Percentiles rank a stretch among this genome's conserved stretches.
Conservation (phyloP, 2,329 filamentous ascomycete genomes). For the Neonectria sp. region DNA sequence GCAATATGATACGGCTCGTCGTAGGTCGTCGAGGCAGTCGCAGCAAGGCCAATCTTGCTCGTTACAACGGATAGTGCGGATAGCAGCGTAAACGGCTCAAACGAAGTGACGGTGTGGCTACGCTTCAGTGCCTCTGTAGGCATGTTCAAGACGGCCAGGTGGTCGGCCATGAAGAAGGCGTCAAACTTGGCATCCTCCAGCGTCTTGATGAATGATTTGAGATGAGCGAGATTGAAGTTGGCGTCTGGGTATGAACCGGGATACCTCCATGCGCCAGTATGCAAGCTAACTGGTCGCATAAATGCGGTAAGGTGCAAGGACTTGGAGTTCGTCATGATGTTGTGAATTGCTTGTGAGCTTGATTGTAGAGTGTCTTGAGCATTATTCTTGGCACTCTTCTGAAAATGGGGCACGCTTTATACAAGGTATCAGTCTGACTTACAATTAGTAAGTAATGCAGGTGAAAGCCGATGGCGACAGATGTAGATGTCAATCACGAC, state of each 20-base stretch:
- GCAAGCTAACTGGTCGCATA: conserved; percentile 70
- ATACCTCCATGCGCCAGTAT: conserved; percentile 71
- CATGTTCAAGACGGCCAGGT: conserved; percentile 70
- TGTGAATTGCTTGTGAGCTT: neutral
- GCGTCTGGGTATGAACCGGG: conserved; percentile 69
- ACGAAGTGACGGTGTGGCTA: conserved; percentile 71
- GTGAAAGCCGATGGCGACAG: conserved; percentile 32
- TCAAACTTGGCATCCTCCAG: conserved; percentile 69
- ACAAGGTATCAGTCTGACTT: neutral
- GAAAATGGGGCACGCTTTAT: neutral
- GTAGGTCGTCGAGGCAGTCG: conserved; percentile 69
- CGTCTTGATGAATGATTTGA: conserved; percentile 68
- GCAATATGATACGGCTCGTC: conserved; percentile 69
- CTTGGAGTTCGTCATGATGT: conserved; percentile 44
- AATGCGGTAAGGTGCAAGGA: conserved; percentile 70
- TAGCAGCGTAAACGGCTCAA: conserved; percentile 69
- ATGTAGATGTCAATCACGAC: conserved; percentile 35
- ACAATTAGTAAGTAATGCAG: conserved; percentile 5
- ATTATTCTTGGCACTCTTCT: neutral
- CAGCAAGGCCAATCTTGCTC: conserved; percentile 65
- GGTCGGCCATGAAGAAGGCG: conserved; percentile 71
- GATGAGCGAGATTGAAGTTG: conserved; percentile 70
- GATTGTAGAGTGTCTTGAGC: neutral
- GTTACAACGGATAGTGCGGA: conserved; percentile 65
- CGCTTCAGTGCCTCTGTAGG: conserved; percentile 69